A percentile compares a stretch with the other conserved stretches of the same genome.
Evolutionary conservation across 345 rosid species (phyloP).

Genomic region (Lepidium didymum): DNA sequence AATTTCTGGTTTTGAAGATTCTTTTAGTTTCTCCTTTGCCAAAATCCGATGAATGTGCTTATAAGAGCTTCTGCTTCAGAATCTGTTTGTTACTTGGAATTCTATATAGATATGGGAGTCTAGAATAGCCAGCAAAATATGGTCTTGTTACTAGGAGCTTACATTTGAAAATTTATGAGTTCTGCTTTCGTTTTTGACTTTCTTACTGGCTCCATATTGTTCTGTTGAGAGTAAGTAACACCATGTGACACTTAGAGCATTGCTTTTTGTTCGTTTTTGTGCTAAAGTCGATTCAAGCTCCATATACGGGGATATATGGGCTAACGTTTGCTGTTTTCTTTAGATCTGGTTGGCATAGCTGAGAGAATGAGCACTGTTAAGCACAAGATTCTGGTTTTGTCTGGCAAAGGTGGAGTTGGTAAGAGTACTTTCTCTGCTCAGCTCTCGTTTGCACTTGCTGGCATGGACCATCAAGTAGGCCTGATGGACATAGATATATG

Average conservation of each 20-base stretch:
- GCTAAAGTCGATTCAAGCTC: background rate
- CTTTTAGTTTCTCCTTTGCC: background rate
- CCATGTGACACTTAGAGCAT: background rate
- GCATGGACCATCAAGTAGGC: slow-evolving; percentile 86
- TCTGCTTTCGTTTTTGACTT: background rate
- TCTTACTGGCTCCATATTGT: background rate
- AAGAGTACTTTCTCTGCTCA: slow-evolving; percentile 97
- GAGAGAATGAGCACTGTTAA: slow-evolving; percentile 95
- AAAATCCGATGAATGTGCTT: background rate
- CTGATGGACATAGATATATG: slow-evolving; percentile 86
- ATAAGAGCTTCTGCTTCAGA: background rate
- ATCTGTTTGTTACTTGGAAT: background rate
- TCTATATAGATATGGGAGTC: background rate
- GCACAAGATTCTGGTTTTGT: slow-evolving; percentile 82
- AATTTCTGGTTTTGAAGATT: background rate
- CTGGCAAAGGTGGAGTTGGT: slow-evolving; percentile 97
- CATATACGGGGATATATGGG: background rate
- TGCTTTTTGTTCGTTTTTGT: background rate
- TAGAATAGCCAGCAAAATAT: background rate
- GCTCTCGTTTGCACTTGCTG: slow-evolving; percentile 77
- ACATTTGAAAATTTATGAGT: background rate
- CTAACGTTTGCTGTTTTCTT: slow-evolving; percentile 9
- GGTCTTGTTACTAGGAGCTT: background rate
- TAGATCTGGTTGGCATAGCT: slow-evolving; percentile 85
- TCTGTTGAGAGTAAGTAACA: background rate